phyloP scores from a whole-genome alignment of 768 basidiomycete species.

The Dentipellis fragilis region DNA sequence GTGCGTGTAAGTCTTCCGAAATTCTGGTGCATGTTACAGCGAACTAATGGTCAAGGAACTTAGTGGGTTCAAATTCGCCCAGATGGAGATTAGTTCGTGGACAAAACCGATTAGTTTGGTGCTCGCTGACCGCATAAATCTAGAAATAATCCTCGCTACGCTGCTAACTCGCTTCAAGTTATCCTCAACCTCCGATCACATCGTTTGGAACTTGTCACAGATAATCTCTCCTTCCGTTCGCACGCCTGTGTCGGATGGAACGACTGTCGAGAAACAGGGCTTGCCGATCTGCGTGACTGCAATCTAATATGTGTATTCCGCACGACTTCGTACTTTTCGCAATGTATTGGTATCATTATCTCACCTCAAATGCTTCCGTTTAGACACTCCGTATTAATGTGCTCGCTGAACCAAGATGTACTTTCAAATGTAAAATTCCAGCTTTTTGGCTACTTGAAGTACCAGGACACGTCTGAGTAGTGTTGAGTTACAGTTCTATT shows the following conservation, averaged over 20 bases:
- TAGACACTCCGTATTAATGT: no score
- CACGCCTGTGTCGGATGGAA: not conserved
- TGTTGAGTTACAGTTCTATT: no score
- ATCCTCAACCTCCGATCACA: not conserved
- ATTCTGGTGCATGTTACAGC: not conserved
- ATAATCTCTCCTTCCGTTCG: not conserved
- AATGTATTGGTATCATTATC: no score
- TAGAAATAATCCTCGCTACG: not conserved
- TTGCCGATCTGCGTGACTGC: not conserved
- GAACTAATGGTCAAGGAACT: not conserved
- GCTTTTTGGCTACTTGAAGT: no score
- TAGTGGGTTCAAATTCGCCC: conserved; percentile 12
- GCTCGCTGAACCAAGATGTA: no score
- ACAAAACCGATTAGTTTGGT: not conserved
- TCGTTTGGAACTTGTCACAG: not conserved
- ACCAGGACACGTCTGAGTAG: no score
- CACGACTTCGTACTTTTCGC: no score
- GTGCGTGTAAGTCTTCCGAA: conserved; percentile 6
- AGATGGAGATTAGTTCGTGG: conserved; percentile 11
- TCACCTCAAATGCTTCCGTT: no score
- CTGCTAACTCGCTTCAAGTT: not conserved
- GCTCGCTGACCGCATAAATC: not conserved
- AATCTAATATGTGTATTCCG: no score
- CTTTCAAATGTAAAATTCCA: no score
- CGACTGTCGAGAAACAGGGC: not conserved